Conservation (phyloP, 2,329 filamentous ascomycete genomes). For the Penicillium sp. region DNA sequence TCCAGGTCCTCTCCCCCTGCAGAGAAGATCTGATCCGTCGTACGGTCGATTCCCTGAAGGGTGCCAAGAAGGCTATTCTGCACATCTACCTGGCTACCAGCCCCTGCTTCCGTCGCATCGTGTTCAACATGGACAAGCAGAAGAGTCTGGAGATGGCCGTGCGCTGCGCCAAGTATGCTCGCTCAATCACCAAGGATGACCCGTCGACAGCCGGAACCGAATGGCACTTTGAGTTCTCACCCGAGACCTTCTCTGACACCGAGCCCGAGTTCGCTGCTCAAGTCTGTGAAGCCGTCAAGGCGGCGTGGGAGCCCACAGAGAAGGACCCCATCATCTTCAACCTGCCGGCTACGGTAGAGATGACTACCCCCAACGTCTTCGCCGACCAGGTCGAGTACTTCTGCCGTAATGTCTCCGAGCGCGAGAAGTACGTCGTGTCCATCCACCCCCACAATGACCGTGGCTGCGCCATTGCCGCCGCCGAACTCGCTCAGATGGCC, state of each 20-base stretch:
- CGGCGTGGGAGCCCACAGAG: conserved; percentile 73
- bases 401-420: conserved; percentile 70
- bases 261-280: conserved; percentile 70
- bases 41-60: conserved; percentile 79
- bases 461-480: conserved; percentile 78
- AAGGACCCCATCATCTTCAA: conserved; percentile 90
- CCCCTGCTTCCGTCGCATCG: conserved; percentile 84
- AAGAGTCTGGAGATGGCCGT: conserved; percentile 74
- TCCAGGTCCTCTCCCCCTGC: conserved; percentile 88
- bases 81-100: conserved; percentile 95
- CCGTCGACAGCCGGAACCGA: conserved; percentile 48
- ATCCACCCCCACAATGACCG: conserved; percentile 93
- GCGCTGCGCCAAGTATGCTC: conserved; percentile 73
- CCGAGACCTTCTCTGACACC: conserved; percentile 73
- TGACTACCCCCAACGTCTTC: conserved; percentile 89
- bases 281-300: conserved; percentile 88
- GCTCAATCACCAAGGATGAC: conserved; percentile 79
- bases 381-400: conserved; percentile 97
- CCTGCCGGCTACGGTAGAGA: conserved; percentile 88
- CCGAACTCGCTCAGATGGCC: conserved; percentile 91
- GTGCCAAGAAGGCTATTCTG: conserved; percentile 85
- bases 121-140: conserved; percentile 79
- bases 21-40: conserved; percentile 80
- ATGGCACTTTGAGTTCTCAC: conserved; percentile 45
- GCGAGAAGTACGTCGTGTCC: conserved; percentile 79